phyloP scores from a whole-genome alignment of 1,284 basidiomycete species.

The Irpex lacteus region DNA sequence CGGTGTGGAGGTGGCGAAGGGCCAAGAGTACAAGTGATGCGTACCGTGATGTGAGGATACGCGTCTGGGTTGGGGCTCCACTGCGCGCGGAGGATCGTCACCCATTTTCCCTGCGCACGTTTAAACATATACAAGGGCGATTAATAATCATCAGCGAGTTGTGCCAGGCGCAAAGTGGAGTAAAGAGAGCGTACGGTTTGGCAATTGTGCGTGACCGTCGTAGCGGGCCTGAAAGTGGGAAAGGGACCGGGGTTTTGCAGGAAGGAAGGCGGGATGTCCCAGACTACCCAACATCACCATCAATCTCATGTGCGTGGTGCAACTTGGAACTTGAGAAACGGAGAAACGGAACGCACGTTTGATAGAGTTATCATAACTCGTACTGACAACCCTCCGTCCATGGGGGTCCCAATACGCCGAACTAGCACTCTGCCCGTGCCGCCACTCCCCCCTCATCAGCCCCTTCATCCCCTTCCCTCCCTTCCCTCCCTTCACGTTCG shows the following conservation, averaged over 20 bases:
- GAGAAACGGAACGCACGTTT: conserved; percentile 46
- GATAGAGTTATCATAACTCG: conserved; percentile 74
- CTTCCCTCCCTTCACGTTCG: too few species aligned
- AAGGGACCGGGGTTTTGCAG: conserved; percentile 47
- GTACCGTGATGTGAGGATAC: conserved; percentile 77
- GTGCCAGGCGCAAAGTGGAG: not conserved
- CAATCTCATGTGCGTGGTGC: too few species aligned
- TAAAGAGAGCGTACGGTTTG: conserved; percentile 57
- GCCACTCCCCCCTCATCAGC: conserved; percentile 57
- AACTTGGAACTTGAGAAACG: conserved; percentile 3
- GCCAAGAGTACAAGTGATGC: conserved; percentile 18
- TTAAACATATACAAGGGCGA: too few species aligned
- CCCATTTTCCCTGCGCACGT: conserved; percentile 64
- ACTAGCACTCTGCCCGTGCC: conserved; percentile 72
- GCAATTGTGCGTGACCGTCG: conserved; percentile 64
- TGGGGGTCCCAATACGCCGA: conserved; percentile 81
- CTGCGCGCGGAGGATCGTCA: conserved; percentile 70
- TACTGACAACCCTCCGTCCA: conserved; percentile 73
- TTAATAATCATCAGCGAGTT: too few species aligned
- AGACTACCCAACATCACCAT: too few species aligned
- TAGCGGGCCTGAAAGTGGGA: conserved; percentile 59
- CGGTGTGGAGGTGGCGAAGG: not conserved
- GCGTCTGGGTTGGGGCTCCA: conserved; percentile 75
- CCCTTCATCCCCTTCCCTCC: conserved; percentile 51
- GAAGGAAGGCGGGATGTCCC: conserved; percentile 37